These are phyloP conservation scores for Geopyxis carbonaria DNA, from an alignment of 495 filamentous ascomycete species.

Conservation along the genomic window DNA sequence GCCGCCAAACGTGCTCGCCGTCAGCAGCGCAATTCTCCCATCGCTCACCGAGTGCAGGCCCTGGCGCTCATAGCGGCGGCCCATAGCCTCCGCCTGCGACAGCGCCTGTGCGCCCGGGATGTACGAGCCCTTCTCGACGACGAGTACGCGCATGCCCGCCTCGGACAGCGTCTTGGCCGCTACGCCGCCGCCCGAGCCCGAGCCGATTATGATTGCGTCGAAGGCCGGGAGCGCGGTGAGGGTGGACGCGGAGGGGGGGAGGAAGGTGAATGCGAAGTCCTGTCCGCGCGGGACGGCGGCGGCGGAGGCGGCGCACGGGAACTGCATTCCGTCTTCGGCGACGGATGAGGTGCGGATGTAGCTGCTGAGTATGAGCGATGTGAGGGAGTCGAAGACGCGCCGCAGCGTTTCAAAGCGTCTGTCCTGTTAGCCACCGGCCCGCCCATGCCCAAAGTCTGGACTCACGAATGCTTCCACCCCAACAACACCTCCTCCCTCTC, in stretches of 20 bases:
- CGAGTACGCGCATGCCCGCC: slow-evolving; percentile 52
- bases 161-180: slow-evolving; percentile 57
- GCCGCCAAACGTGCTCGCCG: slow-evolving; percentile 66
- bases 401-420: no score
- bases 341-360: neutral
- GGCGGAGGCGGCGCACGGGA: neutral
- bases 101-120: slow-evolving; percentile 49
- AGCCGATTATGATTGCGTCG: slow-evolving; percentile 73
- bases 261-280: no score
- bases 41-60: slow-evolving; percentile 42
- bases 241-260: no score
- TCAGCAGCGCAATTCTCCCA: slow-evolving; percentile 39
- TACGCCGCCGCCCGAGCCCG: slow-evolving; percentile 75
- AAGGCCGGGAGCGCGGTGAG: no score
- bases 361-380: neutral
- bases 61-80: slow-evolving; percentile 50
- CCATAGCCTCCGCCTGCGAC: slow-evolving; percentile 42
- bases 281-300: no score
- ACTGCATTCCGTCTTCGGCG: neutral
- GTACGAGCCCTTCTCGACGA: slow-evolving; percentile 67
- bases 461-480: neutral
- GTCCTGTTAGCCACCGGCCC: no score
- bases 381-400: neutral
- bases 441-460: neutral
- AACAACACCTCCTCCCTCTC: neutral